Evolutionary conservation across 2,329 filamentous ascomycete genomes (phyloP), one percentile per base, ranked within the genome.

Genomic region (Aspergillus udagawae): DNA sequence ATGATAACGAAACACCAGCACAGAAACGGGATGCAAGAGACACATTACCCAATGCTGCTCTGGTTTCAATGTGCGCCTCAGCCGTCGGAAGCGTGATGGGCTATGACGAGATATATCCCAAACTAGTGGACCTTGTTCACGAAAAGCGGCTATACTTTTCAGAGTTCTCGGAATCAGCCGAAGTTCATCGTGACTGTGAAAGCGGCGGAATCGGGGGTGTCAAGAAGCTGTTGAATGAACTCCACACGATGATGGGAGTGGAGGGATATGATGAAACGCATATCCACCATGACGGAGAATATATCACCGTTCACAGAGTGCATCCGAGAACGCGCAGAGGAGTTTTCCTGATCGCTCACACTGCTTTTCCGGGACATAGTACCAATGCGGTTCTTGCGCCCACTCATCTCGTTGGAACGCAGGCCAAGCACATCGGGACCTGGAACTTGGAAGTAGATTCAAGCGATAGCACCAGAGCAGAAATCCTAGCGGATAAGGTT

Each of bases 61-160:
- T 99, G 3, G 93, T 97, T 41, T 89, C 88, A 70, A 97, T 99
- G 92, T 99, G 95, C 73, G 87, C 92, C 25, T 96, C 91, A 66
- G 91, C 93, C 1, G 92, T 89, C 7, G 94, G 94, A 48, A 97
- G 94, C 70, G 94, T 97, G 50, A 96, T 97, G 86, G 94, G 94
- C 1, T 97, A 96, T 68, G 94, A 99, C 70, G 94, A 99, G 73
- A 86, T 97, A 59, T 99, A 97, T 66, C 94, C 94, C 1, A 87
- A 89, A 65, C 82, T 97, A 55, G 86, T 99, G n/a, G 92, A 99
- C 67, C 83, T 99, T 17, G 94, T 99, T 17, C 86, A 91, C 54
- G 94, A 99, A 74, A 95, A 84, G 25, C 84, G 94, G 35, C 78
- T 88, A 1, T 99, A 99, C 74, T 85, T 85, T 0, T 94, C 91